Evolutionary conservation across 768 basidiomycete species (phyloP).

Genomic region (Jaapia argillacea): DNA sequence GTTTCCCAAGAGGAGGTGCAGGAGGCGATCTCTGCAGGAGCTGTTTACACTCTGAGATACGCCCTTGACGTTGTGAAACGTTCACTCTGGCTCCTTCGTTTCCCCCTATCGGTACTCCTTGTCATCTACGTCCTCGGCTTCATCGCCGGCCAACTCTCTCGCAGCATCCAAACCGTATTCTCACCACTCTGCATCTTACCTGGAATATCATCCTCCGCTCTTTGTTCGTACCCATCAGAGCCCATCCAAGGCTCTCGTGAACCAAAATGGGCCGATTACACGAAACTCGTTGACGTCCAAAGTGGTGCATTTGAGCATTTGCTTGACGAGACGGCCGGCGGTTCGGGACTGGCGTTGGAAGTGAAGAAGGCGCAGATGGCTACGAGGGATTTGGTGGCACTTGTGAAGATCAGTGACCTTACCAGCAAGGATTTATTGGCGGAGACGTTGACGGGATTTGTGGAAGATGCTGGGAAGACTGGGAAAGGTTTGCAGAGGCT

Average conservation of each 20-base stretch:
- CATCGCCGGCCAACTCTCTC: conserved; percentile 29
- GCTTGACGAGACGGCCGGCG: conserved; percentile 46
- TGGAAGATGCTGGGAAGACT: conserved; percentile 49
- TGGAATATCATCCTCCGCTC: conserved; percentile 38
- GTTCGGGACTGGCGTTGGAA: conserved; percentile 50
- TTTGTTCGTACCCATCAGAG: conserved; percentile 6
- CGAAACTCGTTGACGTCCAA: conserved; percentile 48
- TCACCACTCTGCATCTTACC: conserved; percentile 57
- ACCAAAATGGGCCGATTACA: conserved; percentile 49
- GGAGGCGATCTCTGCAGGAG: conserved; percentile 8
- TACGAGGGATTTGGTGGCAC: conserved; percentile 51
- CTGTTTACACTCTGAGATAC: conserved; percentile 25
- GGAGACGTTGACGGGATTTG: conserved; percentile 40
- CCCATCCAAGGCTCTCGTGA: conserved; percentile 4
- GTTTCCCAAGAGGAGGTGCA: conserved; percentile 14
- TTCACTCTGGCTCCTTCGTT: conserved; percentile 39
- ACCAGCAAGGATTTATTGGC: conserved; percentile 49
- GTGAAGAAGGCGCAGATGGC: conserved; percentile 76
- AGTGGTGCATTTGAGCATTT: conserved; percentile 53
- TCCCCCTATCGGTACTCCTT: conserved; percentile 44
- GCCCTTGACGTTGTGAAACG: conserved; percentile 34
- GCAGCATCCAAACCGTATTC: conserved; percentile 35
- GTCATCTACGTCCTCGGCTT: conserved; percentile 41
- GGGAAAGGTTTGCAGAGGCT: conserved; percentile 52
- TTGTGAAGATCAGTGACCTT: conserved; percentile 56